Percentiles rank a stretch among this genome's conserved stretches.
Conservation (phyloP, 2,329 filamentous ascomycete genomes). For the Cladosporium cucumerinum region DNA sequence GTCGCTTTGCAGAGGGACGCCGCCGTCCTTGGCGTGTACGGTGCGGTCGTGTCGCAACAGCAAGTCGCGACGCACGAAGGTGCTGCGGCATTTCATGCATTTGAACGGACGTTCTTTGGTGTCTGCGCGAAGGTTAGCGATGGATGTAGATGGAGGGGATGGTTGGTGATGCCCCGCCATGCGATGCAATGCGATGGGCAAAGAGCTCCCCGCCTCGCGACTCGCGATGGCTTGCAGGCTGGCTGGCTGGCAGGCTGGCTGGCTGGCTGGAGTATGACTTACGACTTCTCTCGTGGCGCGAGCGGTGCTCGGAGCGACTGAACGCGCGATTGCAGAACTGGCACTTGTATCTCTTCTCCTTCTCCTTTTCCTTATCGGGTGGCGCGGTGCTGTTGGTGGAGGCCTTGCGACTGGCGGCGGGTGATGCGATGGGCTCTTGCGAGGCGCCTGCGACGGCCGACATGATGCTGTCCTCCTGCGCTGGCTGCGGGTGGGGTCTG, state of each 20-base stretch:
- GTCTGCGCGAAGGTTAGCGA: constrained; percentile 54
- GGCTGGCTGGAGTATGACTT: constrained; percentile 51
- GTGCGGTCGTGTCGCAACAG: constrained; percentile 96
- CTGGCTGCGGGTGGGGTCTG: constrained; percentile 10
- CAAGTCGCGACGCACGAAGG: constrained; percentile 94
- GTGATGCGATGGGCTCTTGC: constrained; percentile 61
- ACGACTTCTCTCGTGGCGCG: constrained; percentile 96
- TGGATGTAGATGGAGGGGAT: neutral
- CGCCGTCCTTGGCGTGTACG: constrained; percentile 96
- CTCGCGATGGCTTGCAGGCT: constrained; percentile 4
- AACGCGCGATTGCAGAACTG: constrained; percentile 98
- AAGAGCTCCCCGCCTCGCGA: constrained; percentile 18
- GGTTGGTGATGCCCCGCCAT: constrained; percentile 23
- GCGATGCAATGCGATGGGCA: constrained; percentile 22
- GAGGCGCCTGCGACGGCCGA: constrained; percentile 40
- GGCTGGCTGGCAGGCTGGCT: constrained; percentile 9
- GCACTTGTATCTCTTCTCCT: constrained; percentile 98
- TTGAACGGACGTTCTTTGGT: constrained; percentile 99
- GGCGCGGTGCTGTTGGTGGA: constrained; percentile 21
- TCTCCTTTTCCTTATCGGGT: constrained; percentile 24
- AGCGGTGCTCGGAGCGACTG: constrained; percentile 94
- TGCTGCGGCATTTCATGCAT: constrained; percentile 96
- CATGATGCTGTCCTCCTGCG: constrained; percentile 17
- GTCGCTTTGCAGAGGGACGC: constrained; percentile 88
- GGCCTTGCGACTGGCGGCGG: constrained; percentile 44